Percentiles rank a stretch among this genome's conserved stretches.
Conservation (phyloP, 2,329 filamentous ascomycete species). For the Metarhizium sp. region DNA sequence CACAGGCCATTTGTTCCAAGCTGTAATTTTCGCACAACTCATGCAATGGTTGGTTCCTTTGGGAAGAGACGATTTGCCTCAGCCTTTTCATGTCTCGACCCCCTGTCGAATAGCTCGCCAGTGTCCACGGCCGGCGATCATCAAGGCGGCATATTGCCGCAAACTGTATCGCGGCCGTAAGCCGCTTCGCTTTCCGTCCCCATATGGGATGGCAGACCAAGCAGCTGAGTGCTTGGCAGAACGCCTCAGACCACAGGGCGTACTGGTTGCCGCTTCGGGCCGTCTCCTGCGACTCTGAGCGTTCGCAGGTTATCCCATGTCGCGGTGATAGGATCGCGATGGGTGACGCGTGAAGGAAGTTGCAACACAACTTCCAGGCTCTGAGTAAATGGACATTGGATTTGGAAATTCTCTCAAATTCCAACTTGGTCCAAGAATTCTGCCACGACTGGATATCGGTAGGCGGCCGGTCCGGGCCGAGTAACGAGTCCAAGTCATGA, state of each 20-base stretch:
- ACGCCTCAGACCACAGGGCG: background rate
- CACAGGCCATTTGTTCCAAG: background rate
- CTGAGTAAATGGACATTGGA: background rate
- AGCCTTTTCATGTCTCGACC: background rate
- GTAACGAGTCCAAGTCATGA: background rate
- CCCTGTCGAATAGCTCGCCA: background rate
- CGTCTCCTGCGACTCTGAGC: background rate
- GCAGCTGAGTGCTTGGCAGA: background rate
- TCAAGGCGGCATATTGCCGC: background rate
- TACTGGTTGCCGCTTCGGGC: background rate
- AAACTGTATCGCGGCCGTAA: conserved; percentile 1
- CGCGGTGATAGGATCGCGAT: background rate
- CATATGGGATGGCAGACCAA: conserved; percentile 1
- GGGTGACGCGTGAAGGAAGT: background rate
- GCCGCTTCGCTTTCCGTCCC: background rate
- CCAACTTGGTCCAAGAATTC: background rate
- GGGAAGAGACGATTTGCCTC: background rate
- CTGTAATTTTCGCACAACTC: background rate
- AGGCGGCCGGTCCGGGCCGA: background rate
- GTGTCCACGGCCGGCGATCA: conserved; percentile 2
- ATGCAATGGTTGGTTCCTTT: background rate
- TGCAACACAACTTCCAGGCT: background rate
- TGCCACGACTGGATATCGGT: background rate
- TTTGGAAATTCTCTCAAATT: background rate
- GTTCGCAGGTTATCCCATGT: background rate